Conservation (phyloP, 352 stramenopile species). For the Pythium coloratum region DNA sequence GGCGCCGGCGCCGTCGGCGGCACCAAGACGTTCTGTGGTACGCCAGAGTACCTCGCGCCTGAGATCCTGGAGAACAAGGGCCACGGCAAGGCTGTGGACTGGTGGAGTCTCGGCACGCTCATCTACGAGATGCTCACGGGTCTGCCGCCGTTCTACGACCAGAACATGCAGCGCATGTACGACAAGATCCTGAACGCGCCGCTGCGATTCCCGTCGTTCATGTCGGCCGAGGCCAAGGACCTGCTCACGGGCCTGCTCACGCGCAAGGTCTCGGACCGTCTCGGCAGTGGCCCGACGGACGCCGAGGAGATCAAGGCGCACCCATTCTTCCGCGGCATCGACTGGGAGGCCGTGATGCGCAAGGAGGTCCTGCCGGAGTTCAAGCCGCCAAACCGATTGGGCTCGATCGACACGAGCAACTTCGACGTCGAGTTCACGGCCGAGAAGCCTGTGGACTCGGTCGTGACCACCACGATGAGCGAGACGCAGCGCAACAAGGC, state of each 20-base stretch:
- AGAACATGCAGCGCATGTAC: constrained; percentile 95
- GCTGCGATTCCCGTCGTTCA: constrained; percentile 89
- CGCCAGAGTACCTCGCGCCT: constrained; percentile 94
- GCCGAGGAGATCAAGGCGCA: constrained; percentile 93
- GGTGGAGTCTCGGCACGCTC: constrained; percentile 92
- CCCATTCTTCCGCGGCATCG: constrained; percentile 92
- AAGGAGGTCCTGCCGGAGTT: constrained; percentile 91
- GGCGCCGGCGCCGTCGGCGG: constrained; percentile 74
- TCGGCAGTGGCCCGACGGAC: constrained; percentile 84
- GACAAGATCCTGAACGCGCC: constrained; percentile 93
- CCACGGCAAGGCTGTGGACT: constrained; percentile 89
- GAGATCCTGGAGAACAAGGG: constrained; percentile 95
- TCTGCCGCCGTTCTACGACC: constrained; percentile 92
- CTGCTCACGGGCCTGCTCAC: constrained; percentile 84
- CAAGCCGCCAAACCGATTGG: constrained; percentile 87
- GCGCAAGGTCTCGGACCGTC: constrained; percentile 84
- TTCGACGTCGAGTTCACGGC: constrained; percentile 94
- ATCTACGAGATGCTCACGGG: constrained; percentile 95
- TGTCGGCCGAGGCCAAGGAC: constrained; percentile 88
- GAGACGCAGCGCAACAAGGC: constrained; percentile 90
- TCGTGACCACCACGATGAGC: constrained; percentile 90
- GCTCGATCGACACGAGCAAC: constrained; percentile 93
- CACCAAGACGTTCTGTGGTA: constrained; percentile 93
- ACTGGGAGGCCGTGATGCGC: constrained; percentile 88
- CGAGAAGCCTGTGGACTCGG: constrained; percentile 89